A percentile compares a stretch with the other conserved stretches of the same genome.
Evolutionary conservation across 2,329 filamentous ascomycete genomes (phyloP).

Genomic region (Fusarium nelsonii): DNA sequence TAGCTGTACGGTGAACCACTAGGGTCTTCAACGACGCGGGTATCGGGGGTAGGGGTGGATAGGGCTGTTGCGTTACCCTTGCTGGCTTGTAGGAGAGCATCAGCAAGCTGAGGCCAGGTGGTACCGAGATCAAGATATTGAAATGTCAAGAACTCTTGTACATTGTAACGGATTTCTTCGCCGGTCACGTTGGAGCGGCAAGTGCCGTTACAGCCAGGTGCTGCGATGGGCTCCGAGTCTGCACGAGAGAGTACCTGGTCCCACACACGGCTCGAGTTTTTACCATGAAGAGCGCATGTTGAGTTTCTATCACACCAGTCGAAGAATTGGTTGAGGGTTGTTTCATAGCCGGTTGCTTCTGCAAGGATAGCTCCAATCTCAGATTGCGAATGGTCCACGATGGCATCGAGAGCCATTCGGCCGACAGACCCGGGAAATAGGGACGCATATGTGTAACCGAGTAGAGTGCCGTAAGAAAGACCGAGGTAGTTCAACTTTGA

Average conservation of each 20-base stretch:
- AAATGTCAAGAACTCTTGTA: constrained; percentile 30
- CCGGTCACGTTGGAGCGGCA: constrained; percentile 41
- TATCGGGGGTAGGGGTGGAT: constrained; percentile 18
- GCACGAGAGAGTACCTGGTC: constrained; percentile 31
- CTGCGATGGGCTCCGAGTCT: constrained; percentile 27
- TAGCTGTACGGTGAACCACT: constrained; percentile 31
- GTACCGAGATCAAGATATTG: constrained; percentile 11
- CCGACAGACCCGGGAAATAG: constrained; percentile 48
- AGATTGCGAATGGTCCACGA: constrained; percentile 45
- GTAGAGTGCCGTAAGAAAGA: constrained; percentile 53
- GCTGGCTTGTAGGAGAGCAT: constrained; percentile 28
- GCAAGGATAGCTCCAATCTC: constrained; percentile 30
- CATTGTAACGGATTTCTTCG: constrained; percentile 41
- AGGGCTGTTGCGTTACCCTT: constrained; percentile 41
- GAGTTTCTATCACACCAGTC: constrained; percentile 40
- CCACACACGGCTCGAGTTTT: constrained; percentile 31
- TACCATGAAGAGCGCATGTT: constrained; percentile 40
- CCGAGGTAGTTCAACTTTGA: constrained; percentile 52
- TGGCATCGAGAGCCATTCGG: constrained; percentile 47
- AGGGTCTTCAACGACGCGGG: neutral
- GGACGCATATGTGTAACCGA: constrained; percentile 52
- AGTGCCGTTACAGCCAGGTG: constrained; percentile 22
- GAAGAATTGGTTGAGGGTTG: constrained; percentile 39
- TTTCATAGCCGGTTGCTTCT: constrained; percentile 34
- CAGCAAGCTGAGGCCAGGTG: constrained; percentile 36